Percentiles rank a stretch among this genome's conserved stretches.
Conservation (phyloP, 2,329 filamentous ascomycete genomes). For the Cryphonectria radicalis region DNA sequence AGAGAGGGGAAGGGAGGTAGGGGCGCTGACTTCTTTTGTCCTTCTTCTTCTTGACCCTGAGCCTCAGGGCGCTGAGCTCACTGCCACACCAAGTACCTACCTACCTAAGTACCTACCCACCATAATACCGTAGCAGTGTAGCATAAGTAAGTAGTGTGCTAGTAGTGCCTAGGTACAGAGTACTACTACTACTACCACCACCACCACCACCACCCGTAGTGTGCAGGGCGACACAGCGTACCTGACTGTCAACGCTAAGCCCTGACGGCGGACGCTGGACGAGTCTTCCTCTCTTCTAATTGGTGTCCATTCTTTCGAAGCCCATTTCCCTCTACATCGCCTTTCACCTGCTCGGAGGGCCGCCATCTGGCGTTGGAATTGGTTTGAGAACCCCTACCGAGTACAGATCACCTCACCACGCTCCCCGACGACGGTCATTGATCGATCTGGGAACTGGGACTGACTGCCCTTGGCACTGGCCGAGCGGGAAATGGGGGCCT, state of each 20-base stretch:
- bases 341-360: constrained; percentile 6
- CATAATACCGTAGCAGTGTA: not conserved
- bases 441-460: constrained; percentile 3
- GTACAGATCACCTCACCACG: constrained; percentile 12
- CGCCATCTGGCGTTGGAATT: constrained; percentile 9
- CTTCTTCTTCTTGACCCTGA: not conserved
- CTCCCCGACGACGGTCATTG: not conserved
- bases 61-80: not conserved
- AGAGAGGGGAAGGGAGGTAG: too few species aligned
- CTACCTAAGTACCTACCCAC: not conserved
- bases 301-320: constrained; percentile 11
- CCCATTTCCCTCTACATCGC: not conserved
- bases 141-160: not conserved
- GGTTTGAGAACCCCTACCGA: constrained; percentile 1
- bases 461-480: constrained; percentile 2
- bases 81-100: not conserved
- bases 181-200: not conserved
- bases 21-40: too few species aligned
- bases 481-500: constrained; percentile 8
- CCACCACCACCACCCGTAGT: not conserved
- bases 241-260: constrained; percentile 8
- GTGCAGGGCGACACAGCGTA: constrained; percentile 5
- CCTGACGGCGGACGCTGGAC: not conserved
- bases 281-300: constrained; percentile 11
- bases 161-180: not conserved